Evolutionary conservation across 148 eudicot genomes (phyloP).

Genomic region (Rhododendron kiyosumense): DNA sequence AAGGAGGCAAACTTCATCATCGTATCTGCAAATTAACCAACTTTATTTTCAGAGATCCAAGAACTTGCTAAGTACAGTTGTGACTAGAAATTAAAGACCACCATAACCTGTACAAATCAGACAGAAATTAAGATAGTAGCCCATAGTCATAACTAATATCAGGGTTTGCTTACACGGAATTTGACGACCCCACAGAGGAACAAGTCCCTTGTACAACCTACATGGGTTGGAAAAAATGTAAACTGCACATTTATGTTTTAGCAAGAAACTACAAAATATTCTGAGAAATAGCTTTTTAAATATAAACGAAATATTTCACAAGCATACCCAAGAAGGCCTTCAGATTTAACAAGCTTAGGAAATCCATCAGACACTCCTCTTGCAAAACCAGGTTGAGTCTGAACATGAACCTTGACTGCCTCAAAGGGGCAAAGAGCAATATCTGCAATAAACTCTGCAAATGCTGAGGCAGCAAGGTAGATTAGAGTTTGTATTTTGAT

Average conservation of each 20-base stretch:
- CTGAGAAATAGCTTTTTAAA: not conserved
- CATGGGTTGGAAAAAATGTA: not conserved
- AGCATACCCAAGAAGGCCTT: not conserved
- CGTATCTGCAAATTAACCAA: conserved; percentile 55
- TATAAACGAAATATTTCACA: not conserved
- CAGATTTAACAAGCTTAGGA: not conserved
- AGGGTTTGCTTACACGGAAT: conserved; percentile 42
- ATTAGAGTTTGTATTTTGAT: not conserved
- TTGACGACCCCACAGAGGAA: conserved; percentile 32
- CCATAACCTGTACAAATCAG: not conserved
- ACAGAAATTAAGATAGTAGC: not conserved
- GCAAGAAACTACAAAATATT: not conserved
- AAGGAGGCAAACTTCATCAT: conserved; percentile 99
- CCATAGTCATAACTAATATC: not conserved
- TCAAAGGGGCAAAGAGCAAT: conserved; percentile 2
- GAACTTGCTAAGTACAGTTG: not conserved
- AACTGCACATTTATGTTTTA: not conserved
- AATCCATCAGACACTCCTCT: not conserved
- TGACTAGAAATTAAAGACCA: not conserved
- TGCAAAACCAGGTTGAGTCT: conserved; percentile 3
- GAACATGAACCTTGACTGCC: conserved; percentile 3
- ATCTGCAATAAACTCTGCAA: conserved; percentile 3
- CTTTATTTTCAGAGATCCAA: not conserved
- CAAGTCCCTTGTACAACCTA: conserved; percentile 43
- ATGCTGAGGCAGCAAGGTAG: conserved; percentile 5